Evolutionary conservation across 148 eudicot species (phyloP).

Genomic region (Suaeda aralocaspica): DNA sequence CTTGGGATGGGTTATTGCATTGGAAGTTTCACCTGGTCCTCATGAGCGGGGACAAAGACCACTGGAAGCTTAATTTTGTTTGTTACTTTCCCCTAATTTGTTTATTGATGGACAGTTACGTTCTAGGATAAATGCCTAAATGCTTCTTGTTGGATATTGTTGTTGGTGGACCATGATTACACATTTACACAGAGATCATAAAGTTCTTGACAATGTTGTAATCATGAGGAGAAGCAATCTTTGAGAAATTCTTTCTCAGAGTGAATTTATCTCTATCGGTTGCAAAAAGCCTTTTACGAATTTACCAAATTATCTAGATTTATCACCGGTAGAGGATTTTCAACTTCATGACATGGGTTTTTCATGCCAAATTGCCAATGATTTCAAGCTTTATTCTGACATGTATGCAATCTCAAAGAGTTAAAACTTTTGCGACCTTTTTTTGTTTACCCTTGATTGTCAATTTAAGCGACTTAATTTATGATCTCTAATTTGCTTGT

Average conservation of each 20-base stretch:
- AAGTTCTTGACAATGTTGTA: too few species aligned
- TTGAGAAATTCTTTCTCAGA: too few species aligned
- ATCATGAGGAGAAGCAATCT: too few species aligned
- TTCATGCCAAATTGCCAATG: background rate
- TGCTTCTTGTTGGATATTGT: background rate
- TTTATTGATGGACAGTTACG: background rate
- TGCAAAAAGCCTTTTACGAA: too few species aligned
- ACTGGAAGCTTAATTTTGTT: background rate
- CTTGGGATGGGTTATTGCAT: background rate
- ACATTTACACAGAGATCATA: too few species aligned
- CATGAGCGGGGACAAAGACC: background rate
- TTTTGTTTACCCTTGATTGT: background rate
- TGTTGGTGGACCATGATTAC: background rate
- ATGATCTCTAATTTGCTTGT: background rate
- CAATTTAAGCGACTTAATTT: constrained; percentile 13
- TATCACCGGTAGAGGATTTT: too few species aligned
- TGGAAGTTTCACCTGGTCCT: background rate
- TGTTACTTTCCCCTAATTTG: too few species aligned
- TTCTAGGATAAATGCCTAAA: too few species aligned
- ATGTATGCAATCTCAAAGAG: background rate
- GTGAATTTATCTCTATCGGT: too few species aligned
- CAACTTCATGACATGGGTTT: too few species aligned
- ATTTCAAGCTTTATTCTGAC: background rate
- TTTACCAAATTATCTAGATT: too few species aligned
- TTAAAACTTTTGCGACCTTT: background rate